phyloP scores from a whole-genome alignment of 306 rosid species.

The Hippophae rhamnoides region DNA sequence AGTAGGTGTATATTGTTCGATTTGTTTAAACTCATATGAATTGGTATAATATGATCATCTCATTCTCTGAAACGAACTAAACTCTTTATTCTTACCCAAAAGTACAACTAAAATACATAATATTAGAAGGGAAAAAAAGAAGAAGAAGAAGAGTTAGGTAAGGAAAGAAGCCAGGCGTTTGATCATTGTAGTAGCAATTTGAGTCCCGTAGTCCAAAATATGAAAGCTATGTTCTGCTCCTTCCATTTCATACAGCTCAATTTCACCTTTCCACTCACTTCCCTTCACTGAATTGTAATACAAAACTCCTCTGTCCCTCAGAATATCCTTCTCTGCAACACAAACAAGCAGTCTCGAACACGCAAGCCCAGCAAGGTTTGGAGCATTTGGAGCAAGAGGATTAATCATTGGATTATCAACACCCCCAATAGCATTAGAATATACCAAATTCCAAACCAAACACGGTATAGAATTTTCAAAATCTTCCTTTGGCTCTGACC shows the following conservation, averaged over 20 bases:
- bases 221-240: slow-evolving; percentile 42
- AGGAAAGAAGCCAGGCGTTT: slow-evolving; percentile 39
- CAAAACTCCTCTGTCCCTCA: slow-evolving; percentile 38
- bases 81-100: too few species aligned
- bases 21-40: too few species aligned
- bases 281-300: slow-evolving; percentile 29
- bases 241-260: slow-evolving; percentile 24
- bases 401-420: slow-evolving; percentile 36
- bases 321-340: slow-evolving; percentile 32
- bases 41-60: too few species aligned
- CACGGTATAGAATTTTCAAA: slow-evolving; percentile 3
- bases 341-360: slow-evolving; percentile 24
- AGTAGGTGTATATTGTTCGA: too few species aligned
- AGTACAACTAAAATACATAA: too few species aligned
- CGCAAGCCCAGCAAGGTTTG: slow-evolving; percentile 26
- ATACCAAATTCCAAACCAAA: slow-evolving; percentile 25
- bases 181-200: slow-evolving; percentile 23
- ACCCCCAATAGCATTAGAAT: slow-evolving; percentile 22
- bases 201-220: slow-evolving; percentile 19
- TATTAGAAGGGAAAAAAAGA: too few species aligned
- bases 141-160: neutral
- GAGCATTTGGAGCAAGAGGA: slow-evolving; percentile 29
- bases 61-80: too few species aligned
- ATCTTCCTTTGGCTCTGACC: slow-evolving; percentile 7
- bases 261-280: slow-evolving; percentile 42